Conservation (phyloP, 2,329 filamentous ascomycete species). For the Cyphellophora europaea region DNA sequence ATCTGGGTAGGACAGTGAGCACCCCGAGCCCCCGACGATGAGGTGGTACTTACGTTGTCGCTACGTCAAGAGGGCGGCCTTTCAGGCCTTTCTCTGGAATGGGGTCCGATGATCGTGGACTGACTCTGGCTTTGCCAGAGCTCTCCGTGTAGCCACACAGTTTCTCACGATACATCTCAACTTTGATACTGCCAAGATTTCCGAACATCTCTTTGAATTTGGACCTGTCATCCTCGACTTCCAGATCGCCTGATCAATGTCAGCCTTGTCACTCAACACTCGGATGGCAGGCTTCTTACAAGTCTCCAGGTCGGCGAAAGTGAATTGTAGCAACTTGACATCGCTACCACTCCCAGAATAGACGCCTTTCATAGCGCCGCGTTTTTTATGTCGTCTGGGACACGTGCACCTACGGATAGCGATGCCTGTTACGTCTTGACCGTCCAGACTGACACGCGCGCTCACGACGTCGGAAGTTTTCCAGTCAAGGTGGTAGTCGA, state of each 20-base stretch:
- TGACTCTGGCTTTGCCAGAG: neutral
- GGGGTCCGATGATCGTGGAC: conserved; percentile 5
- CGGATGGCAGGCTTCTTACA: conserved; percentile 4
- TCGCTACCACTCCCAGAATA: too few species aligned
- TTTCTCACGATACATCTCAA: conserved; percentile 8
- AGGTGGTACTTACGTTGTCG: conserved; percentile 10
- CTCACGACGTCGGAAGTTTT: too few species aligned
- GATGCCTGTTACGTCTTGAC: too few species aligned
- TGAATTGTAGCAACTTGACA: too few species aligned
- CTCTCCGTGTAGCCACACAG: neutral
- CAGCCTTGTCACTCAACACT: neutral
- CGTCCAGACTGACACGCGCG: too few species aligned
- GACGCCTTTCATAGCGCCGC: too few species aligned
- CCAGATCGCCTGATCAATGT: conserved; percentile 3
- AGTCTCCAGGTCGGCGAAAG: conserved; percentile 7
- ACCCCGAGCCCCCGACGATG: neutral
- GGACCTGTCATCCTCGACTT: conserved; percentile 1
- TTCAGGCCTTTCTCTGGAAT: conserved; percentile 19
- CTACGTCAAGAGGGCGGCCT: conserved; percentile 17
- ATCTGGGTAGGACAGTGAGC: neutral
- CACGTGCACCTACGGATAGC: too few species aligned
- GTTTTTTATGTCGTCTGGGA: too few species aligned
- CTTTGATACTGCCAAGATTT: conserved; percentile 4
- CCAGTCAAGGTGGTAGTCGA: too few species aligned
- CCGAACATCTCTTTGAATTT: conserved; percentile 3